These are phyloP conservation scores for Tuber indicum DNA, from an alignment of 495 filamentous ascomycete genomes.

Conservation along the genomic window DNA sequence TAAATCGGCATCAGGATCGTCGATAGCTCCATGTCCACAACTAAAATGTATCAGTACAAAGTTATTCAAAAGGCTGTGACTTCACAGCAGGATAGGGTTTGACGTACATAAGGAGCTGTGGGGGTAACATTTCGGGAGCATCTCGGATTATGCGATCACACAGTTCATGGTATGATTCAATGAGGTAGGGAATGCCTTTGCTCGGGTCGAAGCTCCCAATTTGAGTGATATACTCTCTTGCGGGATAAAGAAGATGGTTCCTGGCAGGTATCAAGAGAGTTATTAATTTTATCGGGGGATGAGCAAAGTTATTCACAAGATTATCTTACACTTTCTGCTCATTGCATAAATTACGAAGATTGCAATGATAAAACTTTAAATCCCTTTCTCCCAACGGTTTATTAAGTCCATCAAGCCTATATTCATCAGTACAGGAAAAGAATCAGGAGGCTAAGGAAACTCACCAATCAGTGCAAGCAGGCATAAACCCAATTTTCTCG, in stretches of 20 bases:
- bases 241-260: conserved; percentile 61
- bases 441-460: conserved; percentile 6
- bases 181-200: conserved; percentile 75
- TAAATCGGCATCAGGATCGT: conserved; percentile 70
- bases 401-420: conserved; percentile 76
- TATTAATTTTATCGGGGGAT: conserved; percentile 1
- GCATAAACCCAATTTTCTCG: conserved; percentile 67
- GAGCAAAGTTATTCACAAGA: not conserved
- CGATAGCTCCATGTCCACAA: conserved; percentile 73
- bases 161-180: conserved; percentile 71
- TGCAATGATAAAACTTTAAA: conserved; percentile 64
- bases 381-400: conserved; percentile 71
- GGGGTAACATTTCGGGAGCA: conserved; percentile 48
- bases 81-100: not conserved
- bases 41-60: conserved; percentile 23
- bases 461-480: conserved; percentile 77
- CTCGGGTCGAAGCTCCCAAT: conserved; percentile 80
- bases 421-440: not conserved
- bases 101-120: conserved; percentile 62
- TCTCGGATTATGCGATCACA: conserved; percentile 53
- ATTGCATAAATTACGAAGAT: conserved; percentile 63
- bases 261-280: conserved; percentile 41
- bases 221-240: conserved; percentile 72
- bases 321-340: conserved; percentile 51
- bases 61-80: not conserved